These are phyloP conservation scores for Orbilia oligospora DNA, from an alignment of 2,329 filamentous ascomycete genomes.

Conservation along the genomic window DNA sequence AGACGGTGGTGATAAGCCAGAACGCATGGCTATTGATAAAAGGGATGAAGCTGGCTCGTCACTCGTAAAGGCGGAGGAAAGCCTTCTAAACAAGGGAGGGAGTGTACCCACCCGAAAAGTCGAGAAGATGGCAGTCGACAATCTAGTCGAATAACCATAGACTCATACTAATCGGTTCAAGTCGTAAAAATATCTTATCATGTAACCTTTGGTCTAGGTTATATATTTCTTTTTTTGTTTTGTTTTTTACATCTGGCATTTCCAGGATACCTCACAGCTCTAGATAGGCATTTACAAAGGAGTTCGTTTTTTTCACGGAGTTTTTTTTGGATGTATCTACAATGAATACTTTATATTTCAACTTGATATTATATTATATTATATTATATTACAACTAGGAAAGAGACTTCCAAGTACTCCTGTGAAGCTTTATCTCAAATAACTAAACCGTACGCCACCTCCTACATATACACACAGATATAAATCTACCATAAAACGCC, in stretches of 20 bases:
- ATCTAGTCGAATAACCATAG: not conserved
- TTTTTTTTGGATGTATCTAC: too few species aligned
- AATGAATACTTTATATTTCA: not conserved
- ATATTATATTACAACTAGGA: too few species aligned
- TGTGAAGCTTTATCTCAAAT: too few species aligned
- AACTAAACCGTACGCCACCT: too few species aligned
- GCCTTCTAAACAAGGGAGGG: not conserved
- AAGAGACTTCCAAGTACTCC: too few species aligned
- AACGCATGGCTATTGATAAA: not conserved
- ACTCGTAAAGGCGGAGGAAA: not conserved
- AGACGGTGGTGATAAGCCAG: not conserved
- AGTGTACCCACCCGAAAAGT: not conserved
- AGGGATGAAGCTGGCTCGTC: not conserved
- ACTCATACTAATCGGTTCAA: not conserved
- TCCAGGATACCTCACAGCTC: conserved; percentile 12
- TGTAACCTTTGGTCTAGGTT: too few species aligned
- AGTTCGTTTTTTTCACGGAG: not conserved
- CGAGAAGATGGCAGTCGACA: conserved; percentile 17
- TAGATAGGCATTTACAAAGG: conserved; percentile 25
- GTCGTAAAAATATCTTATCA: too few species aligned
- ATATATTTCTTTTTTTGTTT: too few species aligned
- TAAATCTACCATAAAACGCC: too few species aligned
- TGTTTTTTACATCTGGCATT: not conserved
- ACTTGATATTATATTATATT: not conserved
- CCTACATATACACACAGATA: too few species aligned